Evolutionary conservation across 2,329 filamentous ascomycete species (phyloP), one percentile per base, ranked within the genome.

Genomic region (Colletotrichum tropicicola): DNA sequence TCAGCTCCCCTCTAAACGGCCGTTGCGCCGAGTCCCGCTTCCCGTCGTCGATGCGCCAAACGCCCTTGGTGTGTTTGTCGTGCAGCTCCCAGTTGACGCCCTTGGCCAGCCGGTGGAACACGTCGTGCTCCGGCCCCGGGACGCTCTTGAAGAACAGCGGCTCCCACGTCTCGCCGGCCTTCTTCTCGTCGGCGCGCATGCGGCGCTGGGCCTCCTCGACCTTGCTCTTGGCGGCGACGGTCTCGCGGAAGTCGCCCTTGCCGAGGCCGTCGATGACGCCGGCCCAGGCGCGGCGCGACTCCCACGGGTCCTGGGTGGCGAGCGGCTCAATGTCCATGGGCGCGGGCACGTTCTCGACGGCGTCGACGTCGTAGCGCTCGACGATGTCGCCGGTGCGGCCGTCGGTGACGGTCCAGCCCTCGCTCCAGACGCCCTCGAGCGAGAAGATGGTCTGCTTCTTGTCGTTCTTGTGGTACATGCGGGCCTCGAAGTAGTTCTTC

Each of bases 151-250:
- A 80, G 10, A 80, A 68, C 54, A 79, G 65, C 10, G 82, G 82
- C 68, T 81, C 73, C 80, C 81, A 84, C 0, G 65, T 70, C 10
- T 74, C 70, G 6, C 80, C 80, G 35, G 73, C 72, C 13, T 84
- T 83, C 69, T 86, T 86, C 75, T 96, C 92, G 57, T 85, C 79
- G 70, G 87, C 87, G 65, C 94, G 86, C 81, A 95, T 83, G 65
- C 91, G 88, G 13, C 94, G 85, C 79, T 97, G 94, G 27, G 88
- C 87, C 72, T 94, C 91, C 76, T 97, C 94, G 60, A 97, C 92
- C 73, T 90, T 89, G 7, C 86, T 87, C 80, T 97, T 97, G 73
- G 94, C 91, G 0, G 78, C 77, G 0, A 87, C 87, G 0, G 91
- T 92, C 6, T 83, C 81, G 59, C 93, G 88, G 85, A 95, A 91